Percentiles rank a stretch among this genome's conserved stretches.
phyloP scores from a whole-genome alignment of 768 basidiomycete genomes.

The Lepiota venenata region DNA sequence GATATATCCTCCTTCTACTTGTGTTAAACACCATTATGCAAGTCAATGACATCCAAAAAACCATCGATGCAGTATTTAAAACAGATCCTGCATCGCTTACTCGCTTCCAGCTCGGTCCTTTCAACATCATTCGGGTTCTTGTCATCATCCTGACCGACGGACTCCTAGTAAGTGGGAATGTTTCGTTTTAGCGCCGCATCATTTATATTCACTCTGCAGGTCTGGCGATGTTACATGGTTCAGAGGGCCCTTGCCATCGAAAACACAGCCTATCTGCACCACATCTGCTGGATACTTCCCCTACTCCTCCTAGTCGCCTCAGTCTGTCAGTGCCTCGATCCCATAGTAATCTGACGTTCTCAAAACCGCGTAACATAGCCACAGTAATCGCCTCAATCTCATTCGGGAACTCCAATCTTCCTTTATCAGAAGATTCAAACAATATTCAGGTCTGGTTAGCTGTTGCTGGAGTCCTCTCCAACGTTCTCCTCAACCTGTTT shows the following conservation, averaged over 20 bases:
- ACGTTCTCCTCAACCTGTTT: background rate
- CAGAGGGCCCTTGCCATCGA: background rate
- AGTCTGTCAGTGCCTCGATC: background rate
- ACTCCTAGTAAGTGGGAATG: background rate
- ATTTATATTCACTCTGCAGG: background rate
- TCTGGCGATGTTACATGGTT: background rate
- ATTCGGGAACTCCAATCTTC: background rate
- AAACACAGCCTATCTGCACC: background rate
- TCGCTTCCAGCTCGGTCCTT: background rate
- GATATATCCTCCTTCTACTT: no score
- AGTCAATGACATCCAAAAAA: no score
- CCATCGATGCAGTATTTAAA: background rate
- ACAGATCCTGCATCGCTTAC: background rate
- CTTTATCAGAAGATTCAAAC: background rate
- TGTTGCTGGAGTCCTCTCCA: background rate
- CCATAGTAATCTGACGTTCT: background rate
- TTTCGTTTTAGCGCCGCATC: background rate
- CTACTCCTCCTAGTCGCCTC: background rate
- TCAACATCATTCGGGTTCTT: background rate
- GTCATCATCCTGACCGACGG: background rate
- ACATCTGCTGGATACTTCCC: background rate
- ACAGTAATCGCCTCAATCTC: background rate
- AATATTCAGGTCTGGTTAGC: background rate
- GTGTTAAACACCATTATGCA: no score
- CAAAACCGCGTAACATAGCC: background rate